phyloP scores from a whole-genome alignment of 75 land plant species.

The Picea glauca region DNA sequence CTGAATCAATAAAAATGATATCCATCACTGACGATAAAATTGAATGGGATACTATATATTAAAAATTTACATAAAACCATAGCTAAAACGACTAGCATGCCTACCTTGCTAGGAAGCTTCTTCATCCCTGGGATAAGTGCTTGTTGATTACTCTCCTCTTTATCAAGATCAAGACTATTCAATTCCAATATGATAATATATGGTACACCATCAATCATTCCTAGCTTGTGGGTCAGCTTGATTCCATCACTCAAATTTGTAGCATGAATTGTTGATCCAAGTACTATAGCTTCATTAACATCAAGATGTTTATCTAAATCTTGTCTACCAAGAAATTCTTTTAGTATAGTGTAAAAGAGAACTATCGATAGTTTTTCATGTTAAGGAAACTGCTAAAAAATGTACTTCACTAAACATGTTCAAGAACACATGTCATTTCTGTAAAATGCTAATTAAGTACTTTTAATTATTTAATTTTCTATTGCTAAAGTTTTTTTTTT shows the following conservation, averaged over 20 bases:
- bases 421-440: not conserved
- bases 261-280: slow-evolving; percentile 88
- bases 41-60: not conserved
- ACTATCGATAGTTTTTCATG: not conserved
- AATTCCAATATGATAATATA: slow-evolving; percentile 35
- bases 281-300: slow-evolving; percentile 92
- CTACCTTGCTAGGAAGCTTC: slow-evolving; percentile 78
- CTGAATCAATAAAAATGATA: not conserved
- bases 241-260: slow-evolving; percentile 98
- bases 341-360: slow-evolving; percentile 56
- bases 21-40: not conserved
- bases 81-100: not conserved
- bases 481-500: no score
- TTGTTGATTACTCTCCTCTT: slow-evolving; percentile 48
- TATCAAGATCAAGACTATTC: slow-evolving; percentile 47
- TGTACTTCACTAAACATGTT: not conserved
- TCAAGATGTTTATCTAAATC: slow-evolving; percentile 86
- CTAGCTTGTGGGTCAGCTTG: slow-evolving; percentile 86
- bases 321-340: slow-evolving; percentile 71
- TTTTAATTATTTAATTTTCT: no score
- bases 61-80: not conserved
- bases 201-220: slow-evolving; percentile 90
- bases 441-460: no score
- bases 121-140: slow-evolving; percentile 74
- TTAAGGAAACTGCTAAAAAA: not conserved